These are phyloP conservation scores for Claviceps paspali DNA, from an alignment of 2,329 filamentous ascomycete species.

Conservation along the genomic window DNA sequence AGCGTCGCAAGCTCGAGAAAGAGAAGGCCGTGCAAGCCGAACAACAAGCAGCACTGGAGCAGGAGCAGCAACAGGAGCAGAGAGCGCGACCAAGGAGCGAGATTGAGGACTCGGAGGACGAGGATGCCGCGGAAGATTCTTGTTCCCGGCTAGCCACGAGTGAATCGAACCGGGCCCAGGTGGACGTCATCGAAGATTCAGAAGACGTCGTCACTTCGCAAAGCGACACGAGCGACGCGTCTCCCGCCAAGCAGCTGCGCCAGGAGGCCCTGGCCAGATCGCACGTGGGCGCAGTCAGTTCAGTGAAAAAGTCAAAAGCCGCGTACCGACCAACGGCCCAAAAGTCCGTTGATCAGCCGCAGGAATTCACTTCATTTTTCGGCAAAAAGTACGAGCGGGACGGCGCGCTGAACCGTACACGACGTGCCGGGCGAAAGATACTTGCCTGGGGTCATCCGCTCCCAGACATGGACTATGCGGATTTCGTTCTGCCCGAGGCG, in stretches of 20 bases:
- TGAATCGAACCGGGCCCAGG: conserved; percentile 6
- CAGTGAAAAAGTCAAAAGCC: conserved; percentile 17
- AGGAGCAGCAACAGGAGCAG: conserved; percentile 22
- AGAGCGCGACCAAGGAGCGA: conserved; percentile 11
- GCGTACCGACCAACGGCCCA: conserved; percentile 13
- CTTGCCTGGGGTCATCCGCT: conserved; percentile 71
- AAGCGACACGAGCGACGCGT: conserved; percentile 37
- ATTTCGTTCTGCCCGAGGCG: conserved; percentile 63
- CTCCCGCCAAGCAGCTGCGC: conserved; percentile 53
- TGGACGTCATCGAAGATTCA: conserved; percentile 20
- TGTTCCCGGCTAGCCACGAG: conserved; percentile 6
- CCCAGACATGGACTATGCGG: conserved; percentile 52
- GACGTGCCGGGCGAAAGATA: conserved; percentile 53
- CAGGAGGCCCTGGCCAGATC: conserved; percentile 50
- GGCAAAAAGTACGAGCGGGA: conserved; percentile 65
- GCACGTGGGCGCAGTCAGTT: conserved; percentile 22
- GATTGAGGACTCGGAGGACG: conserved; percentile 14
- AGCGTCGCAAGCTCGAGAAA: conserved; percentile 60
- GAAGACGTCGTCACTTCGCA: conserved; percentile 24
- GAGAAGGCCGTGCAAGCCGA: conserved; percentile 33
- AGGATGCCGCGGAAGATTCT: conserved; percentile 19
- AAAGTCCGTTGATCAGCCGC: conserved; percentile 25
- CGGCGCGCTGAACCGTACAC: conserved; percentile 56
- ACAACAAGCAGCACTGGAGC: conserved; percentile 12
- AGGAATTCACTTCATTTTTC: conserved; percentile 79